Base-by-base conservation (phyloP, 768 basidiomycete species). In the Cystobasidium onofrii region DNA sequence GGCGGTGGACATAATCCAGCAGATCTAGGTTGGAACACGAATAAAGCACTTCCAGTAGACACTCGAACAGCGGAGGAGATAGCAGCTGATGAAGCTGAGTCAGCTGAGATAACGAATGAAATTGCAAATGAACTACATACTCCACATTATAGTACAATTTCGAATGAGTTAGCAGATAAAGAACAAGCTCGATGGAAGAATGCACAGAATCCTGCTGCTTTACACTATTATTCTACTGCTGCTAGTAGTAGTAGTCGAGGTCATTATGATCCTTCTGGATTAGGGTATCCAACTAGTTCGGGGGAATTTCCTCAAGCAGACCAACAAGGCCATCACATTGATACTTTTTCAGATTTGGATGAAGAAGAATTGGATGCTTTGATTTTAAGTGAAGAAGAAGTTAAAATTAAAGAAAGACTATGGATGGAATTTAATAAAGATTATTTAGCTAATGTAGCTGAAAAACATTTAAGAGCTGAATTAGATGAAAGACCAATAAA, bases 401-500 rank as follows among this genome's bases (percentile, higher is more conserved):
- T 90, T 1, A 87, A 84, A 80, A 84, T 91, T 78, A 97, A 90
- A 81, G 91, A 92, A 80, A 87, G 91, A 13, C 87, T 96, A 0
- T 97, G 93, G 93, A 91, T 94, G 61, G 92, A 94, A 82, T 84
- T 92, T 78, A 96, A 96, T 80, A 86, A 86, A 77, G 93, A 96
- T 36, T 97, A 95, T 80, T 82, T 97, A 41, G 89, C 92, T 79
- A 88, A 89, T 18, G 84, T 94, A 39, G 92, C 92, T 65, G 90
- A 91, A 90, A 77, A 80, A 86, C 83, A 33, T 44, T 41, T 52
- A 31, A 27, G 25, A n/a, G 13, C 63, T 27, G 34, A 50, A 31
- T 33, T 67, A 27, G 65, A 69, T 50, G 65, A 63, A 44, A 70
- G 52, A 63, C 65, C 52, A 6, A 18, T 70, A 3, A 43, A 54